These are phyloP conservation scores for Ceratocystiopsis sp. DNA, from an alignment of 2,329 filamentous ascomycete species.

Conservation along the genomic window DNA sequence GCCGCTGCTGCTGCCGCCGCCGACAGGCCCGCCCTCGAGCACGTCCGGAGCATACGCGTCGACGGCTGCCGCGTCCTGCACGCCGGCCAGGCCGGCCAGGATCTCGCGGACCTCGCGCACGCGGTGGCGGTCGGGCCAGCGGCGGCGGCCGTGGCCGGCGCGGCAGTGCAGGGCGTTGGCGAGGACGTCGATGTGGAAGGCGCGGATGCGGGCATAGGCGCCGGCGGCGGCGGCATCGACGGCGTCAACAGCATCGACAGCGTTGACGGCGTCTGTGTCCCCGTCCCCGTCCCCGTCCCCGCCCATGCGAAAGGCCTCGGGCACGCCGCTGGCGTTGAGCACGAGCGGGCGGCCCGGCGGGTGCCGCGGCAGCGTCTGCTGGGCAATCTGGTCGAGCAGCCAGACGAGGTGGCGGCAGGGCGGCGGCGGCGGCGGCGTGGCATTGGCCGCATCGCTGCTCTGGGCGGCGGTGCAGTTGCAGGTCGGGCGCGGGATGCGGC, in stretches of 20 bases:
- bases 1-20: neutral
- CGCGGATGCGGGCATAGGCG: constrained; percentile 27
- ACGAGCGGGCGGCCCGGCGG: constrained; percentile 16
- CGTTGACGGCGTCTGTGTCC: too few species aligned
- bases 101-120: constrained; percentile 34
- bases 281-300: too few species aligned
- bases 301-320: constrained; percentile 12
- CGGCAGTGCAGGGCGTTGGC: constrained; percentile 35
- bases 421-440: too few species aligned
- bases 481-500: constrained; percentile 22
- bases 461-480: constrained; percentile 25
- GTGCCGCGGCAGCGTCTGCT: constrained; percentile 28
- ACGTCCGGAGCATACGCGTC: constrained; percentile 28
- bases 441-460: too few species aligned
- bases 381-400: constrained; percentile 35
- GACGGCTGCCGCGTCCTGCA: constrained; percentile 21
- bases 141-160: constrained; percentile 16
- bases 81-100: constrained; percentile 26
- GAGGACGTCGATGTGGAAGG: constrained; percentile 33
- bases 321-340: constrained; percentile 18
- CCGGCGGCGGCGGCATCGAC: neutral
- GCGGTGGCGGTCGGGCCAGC: constrained; percentile 20
- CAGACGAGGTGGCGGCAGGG: constrained; percentile 36
- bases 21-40: constrained; percentile 14
- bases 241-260: too few species aligned